Evolutionary conservation across 805 yeast species (phyloP).

Genomic region (Blastobotrys muscicola): DNA sequence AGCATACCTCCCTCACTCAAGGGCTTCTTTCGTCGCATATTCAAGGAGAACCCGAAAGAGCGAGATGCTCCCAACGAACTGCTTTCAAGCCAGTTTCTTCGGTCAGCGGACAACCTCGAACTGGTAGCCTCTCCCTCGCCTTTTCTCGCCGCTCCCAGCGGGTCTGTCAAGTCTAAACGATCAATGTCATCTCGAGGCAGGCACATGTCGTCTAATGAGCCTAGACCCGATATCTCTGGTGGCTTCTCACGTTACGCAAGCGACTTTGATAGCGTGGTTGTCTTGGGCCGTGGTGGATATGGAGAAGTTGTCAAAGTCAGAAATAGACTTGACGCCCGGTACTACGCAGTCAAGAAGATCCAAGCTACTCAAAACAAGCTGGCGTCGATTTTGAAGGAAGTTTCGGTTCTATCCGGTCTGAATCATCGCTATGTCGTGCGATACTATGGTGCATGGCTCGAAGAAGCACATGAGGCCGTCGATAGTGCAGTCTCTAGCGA

Average conservation of each 20-base stretch:
- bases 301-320: slow-evolving; percentile 98
- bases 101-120: slow-evolving; percentile 36
- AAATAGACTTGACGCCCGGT: slow-evolving; percentile 85
- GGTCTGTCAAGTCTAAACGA: not conserved
- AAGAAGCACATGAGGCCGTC: slow-evolving; percentile 42
- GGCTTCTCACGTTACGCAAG: slow-evolving; percentile 66
- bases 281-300: slow-evolving; percentile 88
- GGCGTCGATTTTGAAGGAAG: slow-evolving; percentile 79
- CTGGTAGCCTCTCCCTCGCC: not conserved
- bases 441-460: slow-evolving; percentile 96
- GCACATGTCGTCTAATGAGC: not conserved
- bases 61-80: slow-evolving; percentile 80
- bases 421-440: slow-evolving; percentile 95
- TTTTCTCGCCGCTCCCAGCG: not conserved
- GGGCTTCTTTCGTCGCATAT: slow-evolving; percentile 58
- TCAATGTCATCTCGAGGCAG: not conserved
- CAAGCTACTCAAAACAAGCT: slow-evolving; percentile 73
- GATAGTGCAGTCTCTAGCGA: slow-evolving; percentile 3
- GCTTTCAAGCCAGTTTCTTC: slow-evolving; percentile 69
- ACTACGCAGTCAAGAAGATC: slow-evolving; percentile 89
- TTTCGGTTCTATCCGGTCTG: slow-evolving; percentile 78
- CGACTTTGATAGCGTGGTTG: slow-evolving; percentile 91
- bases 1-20: slow-evolving; percentile 47
- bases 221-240: not conserved
- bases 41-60: slow-evolving; percentile 55